These are phyloP conservation scores for Phytopythium kandeliae DNA, from an alignment of 352 stramenopile species.

Conservation along the genomic window DNA sequence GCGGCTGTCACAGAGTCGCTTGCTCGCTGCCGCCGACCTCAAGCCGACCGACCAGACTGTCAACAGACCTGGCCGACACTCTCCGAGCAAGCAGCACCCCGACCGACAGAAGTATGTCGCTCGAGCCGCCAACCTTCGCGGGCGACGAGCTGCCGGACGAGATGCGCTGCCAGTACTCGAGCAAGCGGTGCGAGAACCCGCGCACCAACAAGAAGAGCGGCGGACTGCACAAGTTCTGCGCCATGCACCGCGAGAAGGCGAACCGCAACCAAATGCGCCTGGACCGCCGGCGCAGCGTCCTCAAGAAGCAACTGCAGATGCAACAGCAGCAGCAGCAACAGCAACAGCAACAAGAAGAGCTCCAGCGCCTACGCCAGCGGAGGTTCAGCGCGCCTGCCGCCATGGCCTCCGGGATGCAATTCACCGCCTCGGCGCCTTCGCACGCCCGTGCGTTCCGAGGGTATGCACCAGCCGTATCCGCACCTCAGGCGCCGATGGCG, in stretches of 20 bases:
- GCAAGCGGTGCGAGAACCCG: conserved; percentile 54
- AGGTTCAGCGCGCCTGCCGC: conserved; percentile 10
- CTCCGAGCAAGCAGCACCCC: not conserved
- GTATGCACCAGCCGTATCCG: not conserved
- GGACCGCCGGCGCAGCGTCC: conserved; percentile 45
- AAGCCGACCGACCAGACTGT: no score
- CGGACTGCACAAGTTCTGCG: conserved; percentile 67
- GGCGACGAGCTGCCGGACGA: conserved; percentile 20
- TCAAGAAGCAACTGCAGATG: conserved; percentile 46
- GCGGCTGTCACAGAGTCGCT: no score
- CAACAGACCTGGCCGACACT: no score
- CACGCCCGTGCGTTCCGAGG: not conserved
- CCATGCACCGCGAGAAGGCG: conserved; percentile 61
- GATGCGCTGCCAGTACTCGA: conserved; percentile 63
- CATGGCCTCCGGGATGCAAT: conserved; percentile 29
- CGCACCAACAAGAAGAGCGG: conserved; percentile 63
- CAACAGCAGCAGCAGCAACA: conserved; percentile 30
- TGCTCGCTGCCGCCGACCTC: no score
- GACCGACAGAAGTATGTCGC: conserved; percentile 12
- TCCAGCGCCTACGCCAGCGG: conserved; percentile 15
- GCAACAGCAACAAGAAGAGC: conserved; percentile 21
- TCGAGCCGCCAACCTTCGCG: conserved; percentile 14
- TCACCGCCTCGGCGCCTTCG: not conserved
- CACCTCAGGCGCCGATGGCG: not conserved
- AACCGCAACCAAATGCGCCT: conserved; percentile 74